These are phyloP conservation scores for Cynanchum wilfordii DNA, from an alignment of 257 asterid species.

Conservation along the genomic window DNA sequence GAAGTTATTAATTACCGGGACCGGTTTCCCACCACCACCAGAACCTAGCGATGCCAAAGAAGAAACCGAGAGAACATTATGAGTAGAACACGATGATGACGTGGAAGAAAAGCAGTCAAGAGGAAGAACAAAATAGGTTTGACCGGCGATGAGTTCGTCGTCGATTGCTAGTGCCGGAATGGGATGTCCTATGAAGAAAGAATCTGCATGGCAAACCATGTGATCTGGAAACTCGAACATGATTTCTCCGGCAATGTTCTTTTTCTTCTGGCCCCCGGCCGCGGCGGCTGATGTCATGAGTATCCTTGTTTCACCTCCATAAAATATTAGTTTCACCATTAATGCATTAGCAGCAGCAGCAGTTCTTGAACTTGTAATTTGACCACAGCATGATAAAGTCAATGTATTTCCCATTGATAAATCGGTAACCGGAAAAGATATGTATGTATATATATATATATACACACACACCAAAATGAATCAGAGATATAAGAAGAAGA, in stretches of 20 bases:
- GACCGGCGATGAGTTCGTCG: constrained; percentile 41
- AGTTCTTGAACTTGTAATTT: constrained; percentile 1
- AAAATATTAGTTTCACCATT: constrained; percentile 34
- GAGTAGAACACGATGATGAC: constrained; percentile 2
- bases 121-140: constrained; percentile 69
- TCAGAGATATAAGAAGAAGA: neutral
- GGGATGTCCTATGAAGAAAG: constrained; percentile 74
- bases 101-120: constrained; percentile 31
- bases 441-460: no score
- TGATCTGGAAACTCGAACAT: constrained; percentile 77
- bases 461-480: neutral
- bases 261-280: constrained; percentile 27
- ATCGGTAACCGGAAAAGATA: no score
- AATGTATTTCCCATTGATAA: constrained; percentile 41
- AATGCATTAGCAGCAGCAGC: constrained; percentile 1
- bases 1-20: constrained; percentile 22
- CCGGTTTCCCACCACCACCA: neutral
- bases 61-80: constrained; percentile 37
- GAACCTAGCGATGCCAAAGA: constrained; percentile 39
- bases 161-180: constrained; percentile 50
- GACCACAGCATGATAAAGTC: constrained; percentile 20
- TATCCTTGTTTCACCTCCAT: constrained; percentile 44
- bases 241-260: constrained; percentile 61
- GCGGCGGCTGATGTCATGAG: no score
- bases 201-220: constrained; percentile 65